phyloP scores from a whole-genome alignment of 176 grass and related monocot genomes.

The Zizania latifolia region DNA sequence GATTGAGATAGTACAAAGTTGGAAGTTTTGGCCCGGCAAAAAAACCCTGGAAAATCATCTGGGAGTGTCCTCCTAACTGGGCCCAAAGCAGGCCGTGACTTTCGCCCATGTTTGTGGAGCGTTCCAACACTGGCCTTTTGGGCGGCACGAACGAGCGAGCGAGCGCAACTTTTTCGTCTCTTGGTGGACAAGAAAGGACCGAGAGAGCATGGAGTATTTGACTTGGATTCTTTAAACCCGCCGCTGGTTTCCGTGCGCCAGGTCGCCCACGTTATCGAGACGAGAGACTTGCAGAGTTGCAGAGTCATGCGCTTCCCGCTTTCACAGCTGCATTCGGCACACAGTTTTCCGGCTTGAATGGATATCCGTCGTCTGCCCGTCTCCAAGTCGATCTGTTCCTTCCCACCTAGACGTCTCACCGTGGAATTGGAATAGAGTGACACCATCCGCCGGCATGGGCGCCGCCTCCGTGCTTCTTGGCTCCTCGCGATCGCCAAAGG shows the following conservation, averaged over 20 bases:
- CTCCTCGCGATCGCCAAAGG: constrained; percentile 27
- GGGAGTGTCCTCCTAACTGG: too few species aligned
- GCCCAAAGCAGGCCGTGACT: too few species aligned
- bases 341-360: not conserved
- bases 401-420: not conserved
- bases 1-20: not conserved
- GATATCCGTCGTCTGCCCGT: not conserved
- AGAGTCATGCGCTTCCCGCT: not conserved
- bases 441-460: not conserved
- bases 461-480: not conserved
- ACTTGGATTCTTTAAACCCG: not conserved
- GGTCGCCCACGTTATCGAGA: not conserved
- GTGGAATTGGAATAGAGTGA: not conserved
- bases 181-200: too few species aligned
- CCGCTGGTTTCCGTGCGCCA: not conserved
- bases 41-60: not conserved
- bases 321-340: not conserved
- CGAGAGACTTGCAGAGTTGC: not conserved
- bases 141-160: not conserved
- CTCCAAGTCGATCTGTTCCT: not conserved
- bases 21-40: not conserved
- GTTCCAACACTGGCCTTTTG: not conserved
- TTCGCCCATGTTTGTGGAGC: not conserved
- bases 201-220: too few species aligned
- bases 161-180: too few species aligned